phyloP scores from a whole-genome alignment of 2,329 filamentous ascomycete genomes.

The Aspergillus sp. region DNA sequence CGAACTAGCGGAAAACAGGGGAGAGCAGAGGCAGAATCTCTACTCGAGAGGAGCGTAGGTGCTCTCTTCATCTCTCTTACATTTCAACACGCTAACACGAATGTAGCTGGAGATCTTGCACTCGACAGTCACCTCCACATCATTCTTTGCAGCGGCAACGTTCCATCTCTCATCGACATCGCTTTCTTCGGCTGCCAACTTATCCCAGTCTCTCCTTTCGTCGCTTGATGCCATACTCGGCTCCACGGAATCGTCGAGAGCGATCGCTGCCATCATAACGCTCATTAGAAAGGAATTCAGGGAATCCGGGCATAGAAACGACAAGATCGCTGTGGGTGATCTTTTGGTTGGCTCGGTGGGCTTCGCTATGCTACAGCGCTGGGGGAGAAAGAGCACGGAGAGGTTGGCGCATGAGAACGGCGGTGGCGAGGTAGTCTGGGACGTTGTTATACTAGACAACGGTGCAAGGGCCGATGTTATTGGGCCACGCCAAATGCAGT shows the following conservation, averaged over 20 bases:
- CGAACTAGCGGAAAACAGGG: constrained; percentile 40
- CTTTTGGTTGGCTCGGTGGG: constrained; percentile 36
- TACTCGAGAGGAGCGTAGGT: constrained; percentile 39
- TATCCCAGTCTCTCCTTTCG: constrained; percentile 37
- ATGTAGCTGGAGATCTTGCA: constrained; percentile 35
- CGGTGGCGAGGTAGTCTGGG: constrained; percentile 39
- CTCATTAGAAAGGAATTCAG: constrained; percentile 37
- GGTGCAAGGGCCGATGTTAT: constrained; percentile 39
- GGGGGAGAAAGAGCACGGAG: constrained; percentile 37
- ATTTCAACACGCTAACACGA: constrained; percentile 5
- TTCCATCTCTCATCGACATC: constrained; percentile 38
- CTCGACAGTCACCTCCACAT: constrained; percentile 37
- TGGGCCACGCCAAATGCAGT: constrained; percentile 29
- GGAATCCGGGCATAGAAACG: constrained; percentile 19
- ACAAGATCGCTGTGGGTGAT: constrained; percentile 35
- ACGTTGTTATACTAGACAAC: constrained; percentile 40
- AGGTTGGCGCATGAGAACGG: constrained; percentile 30
- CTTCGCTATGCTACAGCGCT: constrained; percentile 39
- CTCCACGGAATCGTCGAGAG: constrained; percentile 40
- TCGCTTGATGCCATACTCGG: constrained; percentile 39
- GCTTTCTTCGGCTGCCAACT: constrained; percentile 32
- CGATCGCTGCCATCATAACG: constrained; percentile 40
- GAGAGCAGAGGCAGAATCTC: constrained; percentile 33
- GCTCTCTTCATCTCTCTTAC: constrained; percentile 1
- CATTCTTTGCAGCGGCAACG: constrained; percentile 38